Percentiles rank a stretch among this genome's conserved stretches.
Evolutionary conservation across 1,139 yeast species (phyloP).

Genomic region (Meyerozyma guilliermondii): DNA sequence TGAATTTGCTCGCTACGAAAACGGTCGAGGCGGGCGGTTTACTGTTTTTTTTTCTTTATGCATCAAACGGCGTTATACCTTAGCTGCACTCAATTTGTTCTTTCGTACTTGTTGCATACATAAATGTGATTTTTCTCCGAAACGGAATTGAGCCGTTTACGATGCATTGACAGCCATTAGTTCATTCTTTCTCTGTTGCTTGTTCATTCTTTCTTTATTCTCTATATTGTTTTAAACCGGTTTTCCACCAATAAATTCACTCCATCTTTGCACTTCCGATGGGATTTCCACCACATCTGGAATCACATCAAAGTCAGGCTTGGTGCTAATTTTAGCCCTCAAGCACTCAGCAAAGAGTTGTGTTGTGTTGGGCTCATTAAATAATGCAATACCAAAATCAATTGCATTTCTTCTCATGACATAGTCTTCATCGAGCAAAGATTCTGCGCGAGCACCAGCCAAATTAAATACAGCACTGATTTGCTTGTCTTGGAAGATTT

Average conservation of each 20-base stretch:
- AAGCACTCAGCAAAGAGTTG: slow-evolving; percentile 81
- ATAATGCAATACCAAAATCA: slow-evolving; percentile 93
- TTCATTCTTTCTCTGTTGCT: neutral
- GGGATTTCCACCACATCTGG: slow-evolving; percentile 61
- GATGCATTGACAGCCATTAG: too few species aligned
- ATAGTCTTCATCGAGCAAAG: slow-evolving; percentile 81
- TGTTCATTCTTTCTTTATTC: neutral
- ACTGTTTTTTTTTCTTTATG: too few species aligned
- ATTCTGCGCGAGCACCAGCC: slow-evolving; percentile 85
- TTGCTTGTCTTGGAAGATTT: slow-evolving; percentile 81
- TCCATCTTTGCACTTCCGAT: slow-evolving; percentile 88
- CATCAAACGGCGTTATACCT: too few species aligned
- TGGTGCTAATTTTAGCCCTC: slow-evolving; percentile 62
- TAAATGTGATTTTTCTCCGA: too few species aligned
- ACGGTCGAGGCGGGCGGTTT: neutral
- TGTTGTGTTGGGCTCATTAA: slow-evolving; percentile 94
- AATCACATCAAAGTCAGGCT: slow-evolving; percentile 36
- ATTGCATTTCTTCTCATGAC: slow-evolving; percentile 98
- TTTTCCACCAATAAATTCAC: slow-evolving; percentile 91
- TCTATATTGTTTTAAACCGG: slow-evolving; percentile 47
- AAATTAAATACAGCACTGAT: slow-evolving; percentile 87
- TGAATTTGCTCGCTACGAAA: neutral
- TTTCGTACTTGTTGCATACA: too few species aligned
- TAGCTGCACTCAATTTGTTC: too few species aligned
- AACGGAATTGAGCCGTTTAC: too few species aligned